phyloP scores from a whole-genome alignment of 371 early-diverging fungal genomes.

The Zychaea mexicana region DNA sequence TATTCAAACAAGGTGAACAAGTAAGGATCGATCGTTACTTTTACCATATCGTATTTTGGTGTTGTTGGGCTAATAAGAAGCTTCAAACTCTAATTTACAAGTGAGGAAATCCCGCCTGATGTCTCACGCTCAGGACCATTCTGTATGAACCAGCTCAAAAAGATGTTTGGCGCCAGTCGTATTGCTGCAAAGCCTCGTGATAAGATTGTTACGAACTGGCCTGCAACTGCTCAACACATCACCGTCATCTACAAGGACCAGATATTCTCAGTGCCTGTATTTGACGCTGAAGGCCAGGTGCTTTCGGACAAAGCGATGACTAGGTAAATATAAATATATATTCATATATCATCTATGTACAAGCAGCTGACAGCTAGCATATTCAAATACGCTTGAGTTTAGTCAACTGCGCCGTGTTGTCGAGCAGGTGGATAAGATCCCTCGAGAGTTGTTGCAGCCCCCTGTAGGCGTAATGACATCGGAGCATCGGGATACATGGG shows the following conservation, averaged over 20 bases:
- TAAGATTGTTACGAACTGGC: conserved; percentile 67
- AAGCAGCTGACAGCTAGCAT: too few relatives aligned
- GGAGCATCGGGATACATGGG: conserved; percentile 90
- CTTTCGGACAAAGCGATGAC: conserved; percentile 66
- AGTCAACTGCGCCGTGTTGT: conserved; percentile 69
- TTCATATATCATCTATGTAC: not conserved
- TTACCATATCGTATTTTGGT: not conserved
- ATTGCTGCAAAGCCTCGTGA: conserved; percentile 74
- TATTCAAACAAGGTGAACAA: conserved; percentile 77
- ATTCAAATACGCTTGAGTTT: too few relatives aligned
- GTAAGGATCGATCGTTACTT: too few relatives aligned
- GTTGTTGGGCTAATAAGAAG: too few relatives aligned
- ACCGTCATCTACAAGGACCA: conserved; percentile 84
- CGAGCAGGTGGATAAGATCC: conserved; percentile 55
- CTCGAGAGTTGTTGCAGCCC: conserved; percentile 49
- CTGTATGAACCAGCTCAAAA: conserved; percentile 91
- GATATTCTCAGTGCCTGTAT: conserved; percentile 77
- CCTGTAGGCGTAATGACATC: conserved; percentile 81
- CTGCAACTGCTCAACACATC: conserved; percentile 77
- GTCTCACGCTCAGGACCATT: conserved; percentile 69
- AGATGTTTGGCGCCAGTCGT: conserved; percentile 83
- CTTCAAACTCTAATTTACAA: too few relatives aligned
- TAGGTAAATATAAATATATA: conserved; percentile 35
- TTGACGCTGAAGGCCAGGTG: conserved; percentile 67
- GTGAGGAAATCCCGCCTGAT: conserved; percentile 72